Conservation (phyloP, 2,329 filamentous ascomycete genomes). For the Fusarium verrucosum region DNA sequence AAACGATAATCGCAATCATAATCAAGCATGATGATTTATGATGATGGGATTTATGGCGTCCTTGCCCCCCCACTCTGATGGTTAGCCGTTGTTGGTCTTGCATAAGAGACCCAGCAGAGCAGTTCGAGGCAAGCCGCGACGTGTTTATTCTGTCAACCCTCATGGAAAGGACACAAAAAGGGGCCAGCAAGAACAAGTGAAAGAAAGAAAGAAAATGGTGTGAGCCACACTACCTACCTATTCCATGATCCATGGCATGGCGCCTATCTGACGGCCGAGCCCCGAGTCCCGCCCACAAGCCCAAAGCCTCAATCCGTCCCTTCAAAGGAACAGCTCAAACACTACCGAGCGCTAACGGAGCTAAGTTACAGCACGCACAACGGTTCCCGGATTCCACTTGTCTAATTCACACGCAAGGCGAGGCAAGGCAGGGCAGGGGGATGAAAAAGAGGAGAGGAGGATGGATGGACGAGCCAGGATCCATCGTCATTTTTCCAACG, state of each 20-base stretch:
- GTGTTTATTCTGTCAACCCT: conserved; percentile 29
- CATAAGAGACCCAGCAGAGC: conserved; percentile 6
- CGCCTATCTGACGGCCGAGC: conserved; percentile 30
- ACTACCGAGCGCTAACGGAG: conserved; percentile 33
- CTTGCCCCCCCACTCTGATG: conserved; percentile 35
- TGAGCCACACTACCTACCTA: conserved; percentile 31
- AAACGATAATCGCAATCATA: conserved; percentile 13
- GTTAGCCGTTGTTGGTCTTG: conserved; percentile 28
- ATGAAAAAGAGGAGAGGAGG: conserved; percentile 8
- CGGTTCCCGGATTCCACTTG: conserved; percentile 24
- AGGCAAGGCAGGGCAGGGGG: neutral
- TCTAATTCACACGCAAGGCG: too few relatives aligned
- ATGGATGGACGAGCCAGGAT: conserved; percentile 20
- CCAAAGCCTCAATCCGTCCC: conserved; percentile 35
- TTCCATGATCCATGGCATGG: conserved; percentile 36
- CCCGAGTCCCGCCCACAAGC: conserved; percentile 24
- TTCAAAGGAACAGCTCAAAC: conserved; percentile 21
- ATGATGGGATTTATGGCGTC: conserved; percentile 31
- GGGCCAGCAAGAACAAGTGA: conserved; percentile 24
- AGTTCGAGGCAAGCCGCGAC: neutral
- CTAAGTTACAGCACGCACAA: conserved; percentile 27
- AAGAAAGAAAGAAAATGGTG: conserved; percentile 43
- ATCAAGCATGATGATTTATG: conserved; percentile 36
- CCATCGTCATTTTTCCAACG: conserved; percentile 27
- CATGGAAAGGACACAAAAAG: conserved; percentile 3